These are phyloP conservation scores for Choanephora cucurbitarum DNA, from an alignment of 371 early-diverging fungal genomes.

Conservation along the genomic window DNA sequence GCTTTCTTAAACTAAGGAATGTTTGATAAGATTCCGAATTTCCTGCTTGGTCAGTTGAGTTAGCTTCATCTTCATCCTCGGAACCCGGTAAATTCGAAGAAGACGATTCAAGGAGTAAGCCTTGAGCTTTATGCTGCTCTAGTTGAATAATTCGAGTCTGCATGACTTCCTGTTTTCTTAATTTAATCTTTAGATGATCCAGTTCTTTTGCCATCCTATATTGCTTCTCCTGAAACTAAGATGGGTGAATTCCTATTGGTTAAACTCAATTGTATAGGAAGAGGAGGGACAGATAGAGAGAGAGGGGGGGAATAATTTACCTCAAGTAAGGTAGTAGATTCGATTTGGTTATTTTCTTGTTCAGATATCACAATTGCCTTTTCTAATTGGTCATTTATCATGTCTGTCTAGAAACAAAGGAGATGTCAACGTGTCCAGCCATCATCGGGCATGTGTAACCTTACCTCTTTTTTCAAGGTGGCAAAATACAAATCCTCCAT, in stretches of 20 bases:
- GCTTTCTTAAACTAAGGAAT: constrained; percentile 37
- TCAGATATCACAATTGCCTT: constrained; percentile 34
- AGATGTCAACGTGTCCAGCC: no score
- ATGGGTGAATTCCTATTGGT: neutral
- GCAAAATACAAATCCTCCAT: constrained; percentile 46
- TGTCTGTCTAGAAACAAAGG: constrained; percentile 13
- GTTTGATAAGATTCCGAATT: constrained; percentile 4
- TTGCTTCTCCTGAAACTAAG: constrained; percentile 7
- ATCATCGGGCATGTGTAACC: constrained; percentile 6
- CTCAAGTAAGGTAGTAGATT: neutral
- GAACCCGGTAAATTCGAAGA: neutral
- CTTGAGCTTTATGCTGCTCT: constrained; percentile 7
- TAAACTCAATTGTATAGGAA: constrained; percentile 18
- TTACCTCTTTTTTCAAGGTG: constrained; percentile 40
- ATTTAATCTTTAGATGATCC: neutral
- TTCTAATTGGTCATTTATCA: constrained; percentile 49
- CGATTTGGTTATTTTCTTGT: no score
- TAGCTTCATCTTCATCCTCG: constrained; percentile 9
- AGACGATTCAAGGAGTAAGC: neutral
- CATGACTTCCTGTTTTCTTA: neutral
- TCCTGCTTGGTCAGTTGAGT: constrained; percentile 8
- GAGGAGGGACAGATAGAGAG: no score
- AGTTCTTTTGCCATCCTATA: neutral
- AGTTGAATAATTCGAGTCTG: neutral
- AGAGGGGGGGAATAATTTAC: no score